Conservation (phyloP, 768 basidiomycete species). For the Tylopilus rubrobrunneus region DNA sequence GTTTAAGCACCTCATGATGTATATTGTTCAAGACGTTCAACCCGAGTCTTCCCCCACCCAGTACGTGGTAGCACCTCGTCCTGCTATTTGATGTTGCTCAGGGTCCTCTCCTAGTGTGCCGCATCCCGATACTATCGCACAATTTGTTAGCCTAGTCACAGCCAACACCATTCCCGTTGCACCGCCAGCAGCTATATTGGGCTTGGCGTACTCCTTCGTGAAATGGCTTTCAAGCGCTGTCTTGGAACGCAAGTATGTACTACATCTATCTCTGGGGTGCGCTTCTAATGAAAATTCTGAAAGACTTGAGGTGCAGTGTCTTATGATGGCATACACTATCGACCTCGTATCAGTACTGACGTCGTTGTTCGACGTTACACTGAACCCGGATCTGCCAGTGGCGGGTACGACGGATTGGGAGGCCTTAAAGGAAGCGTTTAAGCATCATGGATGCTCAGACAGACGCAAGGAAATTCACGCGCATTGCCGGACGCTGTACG, state of each 20-base stretch:
- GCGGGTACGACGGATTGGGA: slow-evolving; percentile 5
- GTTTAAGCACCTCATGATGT: slow-evolving; percentile 1
- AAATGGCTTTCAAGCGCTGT: slow-evolving; percentile 1
- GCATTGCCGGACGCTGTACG: neutral
- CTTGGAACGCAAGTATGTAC: neutral
- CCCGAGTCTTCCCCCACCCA: neutral
- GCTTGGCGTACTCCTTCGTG: slow-evolving; percentile 2
- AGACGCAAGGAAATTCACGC: neutral
- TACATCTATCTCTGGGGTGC: neutral
- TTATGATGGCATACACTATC: slow-evolving; percentile 1
- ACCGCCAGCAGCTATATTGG: slow-evolving; percentile 3
- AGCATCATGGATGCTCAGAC: neutral
- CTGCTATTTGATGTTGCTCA: neutral
- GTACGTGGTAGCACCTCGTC: neutral
- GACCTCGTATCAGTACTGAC: slow-evolving; percentile 1
- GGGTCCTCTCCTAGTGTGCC: neutral
- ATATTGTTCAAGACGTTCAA: slow-evolving; percentile 2
- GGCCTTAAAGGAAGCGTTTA: slow-evolving; percentile 3
- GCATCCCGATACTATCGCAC: neutral
- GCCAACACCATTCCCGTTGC: slow-evolving; percentile 1
- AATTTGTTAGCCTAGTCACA: slow-evolving; percentile 1
- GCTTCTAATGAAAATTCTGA: neutral
- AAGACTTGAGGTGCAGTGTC: slow-evolving; percentile 1
- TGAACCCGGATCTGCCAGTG: slow-evolving; percentile 1
- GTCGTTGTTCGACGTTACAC: slow-evolving; percentile 1